phyloP scores from a whole-genome alignment of 2,329 filamentous ascomycete genomes.

The Aspergillus amoenus region DNA sequence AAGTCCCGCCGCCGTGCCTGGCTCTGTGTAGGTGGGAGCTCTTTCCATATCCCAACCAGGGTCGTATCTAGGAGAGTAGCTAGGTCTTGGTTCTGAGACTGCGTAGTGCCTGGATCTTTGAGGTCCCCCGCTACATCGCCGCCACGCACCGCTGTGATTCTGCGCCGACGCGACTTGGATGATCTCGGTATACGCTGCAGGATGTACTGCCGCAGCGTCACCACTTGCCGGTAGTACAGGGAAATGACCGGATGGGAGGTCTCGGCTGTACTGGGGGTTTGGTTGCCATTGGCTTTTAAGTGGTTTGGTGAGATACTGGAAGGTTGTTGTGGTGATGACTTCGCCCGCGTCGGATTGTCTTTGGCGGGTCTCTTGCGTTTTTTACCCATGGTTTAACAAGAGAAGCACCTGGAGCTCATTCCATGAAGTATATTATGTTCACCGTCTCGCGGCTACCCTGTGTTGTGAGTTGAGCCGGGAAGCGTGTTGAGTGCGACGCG shows the following conservation, averaged over 20 bases:
- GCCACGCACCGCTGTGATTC: slow-evolving; percentile 39
- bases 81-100: slow-evolving; percentile 33
- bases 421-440: neutral
- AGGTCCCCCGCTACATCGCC: neutral
- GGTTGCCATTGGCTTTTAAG: slow-evolving; percentile 18
- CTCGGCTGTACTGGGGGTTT: slow-evolving; percentile 14
- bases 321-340: slow-evolving; percentile 26
- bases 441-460: neutral
- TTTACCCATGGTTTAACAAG: slow-evolving; percentile 14
- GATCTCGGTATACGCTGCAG: slow-evolving; percentile 64
- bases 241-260: slow-evolving; percentile 62
- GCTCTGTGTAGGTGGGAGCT: slow-evolving; percentile 30
- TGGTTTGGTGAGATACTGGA: slow-evolving; percentile 21
- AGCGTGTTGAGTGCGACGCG: neutral
- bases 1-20: slow-evolving; percentile 55
- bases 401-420: neutral
- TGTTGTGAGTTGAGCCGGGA: neutral
- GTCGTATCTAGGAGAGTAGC: slow-evolving; percentile 66
- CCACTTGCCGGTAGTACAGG: slow-evolving; percentile 65
- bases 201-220: slow-evolving; percentile 70
- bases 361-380: slow-evolving; percentile 45
- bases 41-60: slow-evolving; percentile 58
- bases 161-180: slow-evolving; percentile 57
- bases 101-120: slow-evolving; percentile 13
- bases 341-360: slow-evolving; percentile 13